Evolutionary conservation across 495 filamentous ascomycete species (phyloP).

Genomic region (Chlorociboria aeruginascens): DNA sequence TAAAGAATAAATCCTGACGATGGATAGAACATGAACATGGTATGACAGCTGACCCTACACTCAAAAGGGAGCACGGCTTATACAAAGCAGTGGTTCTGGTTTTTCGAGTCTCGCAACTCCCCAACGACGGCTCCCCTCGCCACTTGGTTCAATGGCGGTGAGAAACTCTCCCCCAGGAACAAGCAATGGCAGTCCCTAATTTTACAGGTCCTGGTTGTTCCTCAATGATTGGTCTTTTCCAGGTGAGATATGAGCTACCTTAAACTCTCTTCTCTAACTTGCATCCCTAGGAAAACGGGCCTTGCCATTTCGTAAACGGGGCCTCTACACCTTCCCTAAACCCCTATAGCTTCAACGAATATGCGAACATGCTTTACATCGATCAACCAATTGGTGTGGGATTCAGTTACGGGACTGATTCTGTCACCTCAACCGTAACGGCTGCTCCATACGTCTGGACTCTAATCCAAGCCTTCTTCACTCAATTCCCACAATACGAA

Average conservation of each 20-base stretch:
- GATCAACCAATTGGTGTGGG: slow-evolving; percentile 51
- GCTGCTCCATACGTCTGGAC: slow-evolving; percentile 44
- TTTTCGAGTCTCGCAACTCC: slow-evolving; percentile 40
- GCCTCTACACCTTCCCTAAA: slow-evolving; percentile 38
- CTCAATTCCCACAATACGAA: slow-evolving; percentile 39
- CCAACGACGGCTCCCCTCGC: slow-evolving; percentile 37
- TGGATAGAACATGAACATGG: slow-evolving; percentile 36
- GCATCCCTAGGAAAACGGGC: slow-evolving; percentile 43
- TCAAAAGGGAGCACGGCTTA: too few relatives aligned
- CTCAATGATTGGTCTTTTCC: slow-evolving; percentile 49
- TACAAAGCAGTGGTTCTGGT: slow-evolving; percentile 32
- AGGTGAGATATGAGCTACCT: slow-evolving; percentile 17
- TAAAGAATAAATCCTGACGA: neutral
- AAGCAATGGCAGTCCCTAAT: too few relatives aligned
- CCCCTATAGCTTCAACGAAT: slow-evolving; percentile 51
- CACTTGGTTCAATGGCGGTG: slow-evolving; percentile 43
- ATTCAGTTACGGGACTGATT: slow-evolving; percentile 42
- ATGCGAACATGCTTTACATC: slow-evolving; percentile 53
- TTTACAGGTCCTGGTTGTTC: slow-evolving; percentile 36
- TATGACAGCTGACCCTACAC: too few relatives aligned
- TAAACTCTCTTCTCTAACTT: slow-evolving; percentile 11
- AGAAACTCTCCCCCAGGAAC: too few relatives aligned
- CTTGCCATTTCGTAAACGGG: slow-evolving; percentile 41
- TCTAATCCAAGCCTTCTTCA: slow-evolving; percentile 42
- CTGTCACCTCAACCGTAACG: slow-evolving; percentile 32